Conservation (phyloP, 2,329 filamentous ascomycete species). For the Meredithiella fracta region DNA sequence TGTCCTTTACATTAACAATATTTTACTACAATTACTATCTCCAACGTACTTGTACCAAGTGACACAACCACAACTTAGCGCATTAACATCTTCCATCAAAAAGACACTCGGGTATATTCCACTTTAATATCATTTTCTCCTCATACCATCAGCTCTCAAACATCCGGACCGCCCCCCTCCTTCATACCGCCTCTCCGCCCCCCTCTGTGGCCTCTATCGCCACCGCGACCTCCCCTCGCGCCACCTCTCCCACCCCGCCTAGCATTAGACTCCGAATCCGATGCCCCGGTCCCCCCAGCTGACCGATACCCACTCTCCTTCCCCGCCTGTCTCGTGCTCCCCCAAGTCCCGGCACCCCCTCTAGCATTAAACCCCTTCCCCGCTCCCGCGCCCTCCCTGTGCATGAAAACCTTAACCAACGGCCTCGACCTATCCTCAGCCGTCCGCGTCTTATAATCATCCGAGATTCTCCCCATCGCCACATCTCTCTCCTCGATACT, state of each 20-base stretch:
- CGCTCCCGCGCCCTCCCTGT: slow-evolving; percentile 32
- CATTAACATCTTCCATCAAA: neutral
- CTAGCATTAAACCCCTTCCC: slow-evolving; percentile 37
- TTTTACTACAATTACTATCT: neutral
- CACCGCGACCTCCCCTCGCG: slow-evolving; percentile 35
- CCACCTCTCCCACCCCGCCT: slow-evolving; percentile 39
- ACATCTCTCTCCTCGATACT: slow-evolving; percentile 63
- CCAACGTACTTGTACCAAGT: neutral
- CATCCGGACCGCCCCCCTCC: slow-evolving; percentile 39
- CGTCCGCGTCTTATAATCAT: slow-evolving; percentile 57
- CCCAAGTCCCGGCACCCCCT: slow-evolving; percentile 51
- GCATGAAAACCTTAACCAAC: slow-evolving; percentile 68
- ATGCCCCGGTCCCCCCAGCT: slow-evolving; percentile 50
- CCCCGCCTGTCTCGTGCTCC: slow-evolving; percentile 45
- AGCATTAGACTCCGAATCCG: slow-evolving; percentile 44
- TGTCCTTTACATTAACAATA: too few species aligned
- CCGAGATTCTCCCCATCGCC: slow-evolving; percentile 57
- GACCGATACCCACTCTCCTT: slow-evolving; percentile 66
- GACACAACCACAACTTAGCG: neutral
- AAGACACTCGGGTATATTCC: neutral
- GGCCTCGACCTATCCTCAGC: slow-evolving; percentile 55
- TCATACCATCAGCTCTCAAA: slow-evolving; percentile 26
- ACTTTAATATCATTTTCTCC: neutral
- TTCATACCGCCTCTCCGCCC: slow-evolving; percentile 40
- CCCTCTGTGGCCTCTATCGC: slow-evolving; percentile 33